Base-by-base conservation (phyloP, 169 alveolate genomes). In the Plasmodium coatneyi region DNA sequence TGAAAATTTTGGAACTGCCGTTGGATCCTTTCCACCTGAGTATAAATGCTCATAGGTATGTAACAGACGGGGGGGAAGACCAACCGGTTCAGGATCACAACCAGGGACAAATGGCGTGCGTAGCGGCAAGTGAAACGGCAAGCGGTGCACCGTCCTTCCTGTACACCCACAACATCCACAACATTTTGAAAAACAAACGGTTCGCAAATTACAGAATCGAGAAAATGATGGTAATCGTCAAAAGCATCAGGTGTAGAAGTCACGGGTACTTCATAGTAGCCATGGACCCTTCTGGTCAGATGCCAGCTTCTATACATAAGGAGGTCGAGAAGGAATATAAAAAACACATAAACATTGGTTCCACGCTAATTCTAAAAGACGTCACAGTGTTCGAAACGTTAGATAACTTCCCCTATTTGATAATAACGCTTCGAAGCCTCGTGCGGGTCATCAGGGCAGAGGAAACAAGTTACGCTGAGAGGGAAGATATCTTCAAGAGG, bases 281-380 rank as follows among this genome's bases (percentile, higher is more conserved):
- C n/a, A 89, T 89, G 94, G 94, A 89, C 3, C 94, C 94, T 10
- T 89, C 94, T 0, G 94, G 94, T 2, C 94, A 89, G 3, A 89
- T 89, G 94, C 90, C 94, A 28, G 94, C 94, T 9, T 89, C 90
- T 60, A 12, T 89, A 78, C 94, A 89, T 89, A 79, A 89, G 71
- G 94, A 89, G 72, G 82, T 89, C 25, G 90, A 89, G 72, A 89
- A 60, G 39, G 94, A 89, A 79, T 89, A 89, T 49, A 78, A 89
- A 34, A 89, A 89, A 60, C 22, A 60, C 32, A 89, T 89, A 19
- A 84, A 79, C 79, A 71, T 89, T 16, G 94, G 94, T 12, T 89
- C 90, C 16, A 89, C 94, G 0, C 52, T 89, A 89, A 28, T 89
- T 39, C 78, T 89, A 30, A 89, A 79, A 79, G 41, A 89, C 81